Conservation (phyloP, 73 alveolate genomes). For the Durusdinium trenchii region DNA sequence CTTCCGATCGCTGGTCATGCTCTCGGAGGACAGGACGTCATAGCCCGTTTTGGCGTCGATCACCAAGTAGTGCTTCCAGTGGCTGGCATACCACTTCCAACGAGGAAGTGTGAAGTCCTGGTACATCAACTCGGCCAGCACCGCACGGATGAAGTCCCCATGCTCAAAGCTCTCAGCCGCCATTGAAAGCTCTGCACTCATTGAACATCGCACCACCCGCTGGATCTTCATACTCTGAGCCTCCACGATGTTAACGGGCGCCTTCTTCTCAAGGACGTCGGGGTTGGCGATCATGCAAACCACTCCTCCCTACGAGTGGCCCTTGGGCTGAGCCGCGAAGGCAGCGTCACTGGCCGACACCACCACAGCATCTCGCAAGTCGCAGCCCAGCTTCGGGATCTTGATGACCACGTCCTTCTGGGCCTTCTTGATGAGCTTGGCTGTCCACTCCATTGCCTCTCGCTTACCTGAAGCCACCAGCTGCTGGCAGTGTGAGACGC, state of each 20-base stretch:
- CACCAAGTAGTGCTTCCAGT: too few relatives aligned
- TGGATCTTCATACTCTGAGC: too few relatives aligned
- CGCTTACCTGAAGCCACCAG: not conserved
- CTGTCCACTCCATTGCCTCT: not conserved
- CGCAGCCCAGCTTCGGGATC: not conserved
- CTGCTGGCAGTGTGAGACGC: not conserved
- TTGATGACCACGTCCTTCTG: not conserved
- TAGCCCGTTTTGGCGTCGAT: too few relatives aligned
- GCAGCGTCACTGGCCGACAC: not conserved
- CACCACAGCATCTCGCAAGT: not conserved
- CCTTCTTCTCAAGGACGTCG: not conserved
- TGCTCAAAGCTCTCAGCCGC: not conserved
- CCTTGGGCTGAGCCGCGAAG: too few relatives aligned
- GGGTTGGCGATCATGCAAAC: not conserved
- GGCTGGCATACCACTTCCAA: too few relatives aligned
- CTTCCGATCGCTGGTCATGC: too few relatives aligned
- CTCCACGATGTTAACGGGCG: not conserved
- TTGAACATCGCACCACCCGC: too few relatives aligned
- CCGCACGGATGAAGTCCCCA: too few relatives aligned
- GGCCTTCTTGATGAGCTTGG: not conserved
- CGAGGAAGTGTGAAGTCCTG: not conserved
- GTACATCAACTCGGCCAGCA: not conserved
- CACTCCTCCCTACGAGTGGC: not conserved
- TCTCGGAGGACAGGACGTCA: too few relatives aligned
- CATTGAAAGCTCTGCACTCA: not conserved